phyloP scores from a whole-genome alignment of 1,284 basidiomycete genomes.

The Pascua guehoae region DNA sequence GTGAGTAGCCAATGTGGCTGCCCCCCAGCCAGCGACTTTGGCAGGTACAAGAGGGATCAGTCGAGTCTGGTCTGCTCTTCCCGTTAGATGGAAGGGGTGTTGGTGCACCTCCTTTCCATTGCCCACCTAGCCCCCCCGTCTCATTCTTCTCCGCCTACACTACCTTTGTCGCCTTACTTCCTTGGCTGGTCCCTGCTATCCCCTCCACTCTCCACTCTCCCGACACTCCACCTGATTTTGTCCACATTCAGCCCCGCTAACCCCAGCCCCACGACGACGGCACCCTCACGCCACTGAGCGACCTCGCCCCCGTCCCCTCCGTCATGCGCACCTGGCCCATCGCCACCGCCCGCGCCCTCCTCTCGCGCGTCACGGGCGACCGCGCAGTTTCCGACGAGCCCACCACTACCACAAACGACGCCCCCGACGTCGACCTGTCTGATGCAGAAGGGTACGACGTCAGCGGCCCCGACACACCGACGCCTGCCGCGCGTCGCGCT shows the following conservation, averaged over 20 bases:
- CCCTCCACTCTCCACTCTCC: no score
- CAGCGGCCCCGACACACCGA: constrained; percentile 1
- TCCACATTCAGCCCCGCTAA: constrained; percentile 10
- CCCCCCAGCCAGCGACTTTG: no score
- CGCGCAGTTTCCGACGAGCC: constrained; percentile 15
- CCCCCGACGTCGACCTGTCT: constrained; percentile 12
- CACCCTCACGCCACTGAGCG: constrained; percentile 32
- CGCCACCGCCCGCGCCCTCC: constrained; percentile 19
- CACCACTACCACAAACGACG: constrained; percentile 13
- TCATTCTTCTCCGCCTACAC: no score
- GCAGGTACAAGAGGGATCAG: no score
- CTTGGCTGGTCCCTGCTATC: no score
- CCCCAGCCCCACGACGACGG: constrained; percentile 44
- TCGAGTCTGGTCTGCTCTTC: no score
- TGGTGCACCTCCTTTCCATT: no score
- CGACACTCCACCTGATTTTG: no score
- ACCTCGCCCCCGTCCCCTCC: constrained; percentile 36
- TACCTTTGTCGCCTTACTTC: no score
- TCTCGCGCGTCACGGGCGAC: constrained; percentile 14
- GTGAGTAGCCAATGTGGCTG: constrained; percentile 28
- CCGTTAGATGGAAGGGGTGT: background rate
- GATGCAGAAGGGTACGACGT: constrained; percentile 6
- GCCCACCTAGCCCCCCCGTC: no score
- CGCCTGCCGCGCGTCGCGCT: background rate
- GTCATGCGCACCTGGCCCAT: constrained; percentile 42